These are phyloP conservation scores for Aureobasidium sp. DNA, from an alignment of 2,329 filamentous ascomycete species.

Conservation along the genomic window DNA sequence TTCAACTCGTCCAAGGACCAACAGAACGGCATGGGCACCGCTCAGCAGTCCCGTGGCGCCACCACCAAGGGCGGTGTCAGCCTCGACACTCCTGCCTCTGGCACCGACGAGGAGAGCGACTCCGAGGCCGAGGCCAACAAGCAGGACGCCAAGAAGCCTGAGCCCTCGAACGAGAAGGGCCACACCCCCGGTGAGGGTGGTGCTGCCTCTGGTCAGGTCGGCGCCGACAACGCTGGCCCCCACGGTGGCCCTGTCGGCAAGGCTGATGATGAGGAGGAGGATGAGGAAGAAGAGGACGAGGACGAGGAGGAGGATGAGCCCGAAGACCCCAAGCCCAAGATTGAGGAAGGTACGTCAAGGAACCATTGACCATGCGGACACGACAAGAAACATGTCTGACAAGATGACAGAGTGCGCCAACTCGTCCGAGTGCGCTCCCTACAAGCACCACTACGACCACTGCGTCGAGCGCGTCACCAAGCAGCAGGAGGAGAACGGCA, in stretches of 20 bases:
- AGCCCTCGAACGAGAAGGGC: slow-evolving; percentile 20
- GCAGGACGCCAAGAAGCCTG: slow-evolving; percentile 31
- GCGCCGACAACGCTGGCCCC: slow-evolving; percentile 21
- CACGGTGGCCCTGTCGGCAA: slow-evolving; percentile 24
- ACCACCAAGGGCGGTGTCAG: slow-evolving; percentile 33
- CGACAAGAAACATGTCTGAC: not conserved
- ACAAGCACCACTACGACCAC: slow-evolving; percentile 98
- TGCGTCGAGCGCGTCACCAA: slow-evolving; percentile 89
- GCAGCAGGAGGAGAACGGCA: slow-evolving; percentile 61
- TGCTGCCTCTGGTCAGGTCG: slow-evolving; percentile 24
- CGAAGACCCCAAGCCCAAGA: slow-evolving; percentile 77
- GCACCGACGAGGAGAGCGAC: slow-evolving; percentile 37
- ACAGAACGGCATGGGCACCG: slow-evolving; percentile 22
- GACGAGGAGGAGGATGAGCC: slow-evolving; percentile 82
- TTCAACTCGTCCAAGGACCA: slow-evolving; percentile 31
- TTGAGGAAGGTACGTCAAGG: slow-evolving; percentile 75
- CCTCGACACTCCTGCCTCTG: slow-evolving; percentile 32
- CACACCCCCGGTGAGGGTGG: slow-evolving; percentile 25
- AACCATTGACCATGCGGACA: not conserved
- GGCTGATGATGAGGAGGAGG: slow-evolving; percentile 39
- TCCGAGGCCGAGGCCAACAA: slow-evolving; percentile 38
- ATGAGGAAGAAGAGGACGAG: slow-evolving; percentile 60
- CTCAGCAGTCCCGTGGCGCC: slow-evolving; percentile 26
- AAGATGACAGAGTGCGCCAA: slow-evolving; percentile 70
- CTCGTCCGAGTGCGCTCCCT: slow-evolving; percentile 73